phyloP scores from a whole-genome alignment of 2,329 filamentous ascomycete species.

The Pyricularia pennisetigena region DNA sequence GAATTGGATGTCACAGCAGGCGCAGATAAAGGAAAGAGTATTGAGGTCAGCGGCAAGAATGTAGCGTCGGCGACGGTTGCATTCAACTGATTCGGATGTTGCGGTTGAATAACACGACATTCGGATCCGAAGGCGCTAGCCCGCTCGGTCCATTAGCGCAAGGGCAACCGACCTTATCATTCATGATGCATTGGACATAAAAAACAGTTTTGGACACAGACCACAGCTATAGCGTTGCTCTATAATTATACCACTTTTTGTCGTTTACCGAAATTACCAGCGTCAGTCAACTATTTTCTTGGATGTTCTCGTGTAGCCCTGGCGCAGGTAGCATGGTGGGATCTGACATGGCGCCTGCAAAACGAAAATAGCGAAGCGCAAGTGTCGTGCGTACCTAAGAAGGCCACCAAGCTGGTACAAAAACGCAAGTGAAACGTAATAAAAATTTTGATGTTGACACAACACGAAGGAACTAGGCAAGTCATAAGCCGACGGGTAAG shows the following conservation, averaged over 20 bases:
- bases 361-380: not conserved
- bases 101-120: not conserved
- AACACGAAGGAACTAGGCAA: not conserved
- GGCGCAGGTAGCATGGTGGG: no score
- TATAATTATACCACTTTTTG: not conserved
- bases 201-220: not conserved
- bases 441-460: not conserved
- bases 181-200: not conserved
- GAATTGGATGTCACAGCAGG: slow-evolving; percentile 21
- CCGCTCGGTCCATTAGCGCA: not conserved
- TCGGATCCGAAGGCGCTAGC: not conserved
- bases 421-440: not conserved
- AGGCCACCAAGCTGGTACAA: not conserved
- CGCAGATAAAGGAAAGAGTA: slow-evolving; percentile 5
- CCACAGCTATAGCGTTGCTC: not conserved
- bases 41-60: slow-evolving; percentile 19
- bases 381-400: not conserved
- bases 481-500: not conserved
- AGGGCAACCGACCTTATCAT: not conserved
- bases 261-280: not conserved
- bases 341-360: not conserved
- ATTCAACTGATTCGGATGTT: not conserved
- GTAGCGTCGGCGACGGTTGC: slow-evolving; percentile 6
- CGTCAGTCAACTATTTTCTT: not conserved
- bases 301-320: not conserved